phyloP scores from a whole-genome alignment of 345 rosid genomes.

The Aurinia saxatilis region DNA sequence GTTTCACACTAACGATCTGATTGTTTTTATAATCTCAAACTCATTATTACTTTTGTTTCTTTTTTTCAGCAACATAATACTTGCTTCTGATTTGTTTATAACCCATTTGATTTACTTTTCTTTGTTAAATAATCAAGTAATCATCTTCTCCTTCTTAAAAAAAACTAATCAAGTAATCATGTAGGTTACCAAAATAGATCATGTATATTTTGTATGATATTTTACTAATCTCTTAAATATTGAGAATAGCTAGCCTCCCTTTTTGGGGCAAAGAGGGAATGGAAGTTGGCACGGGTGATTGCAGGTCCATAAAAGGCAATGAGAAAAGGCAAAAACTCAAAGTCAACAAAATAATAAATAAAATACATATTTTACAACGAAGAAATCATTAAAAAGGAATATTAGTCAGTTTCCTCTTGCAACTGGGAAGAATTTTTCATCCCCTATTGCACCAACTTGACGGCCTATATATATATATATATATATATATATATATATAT shows the following conservation, averaged over 20 bases:
- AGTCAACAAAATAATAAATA: conserved; percentile 26
- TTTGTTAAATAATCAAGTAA: too few relatives aligned
- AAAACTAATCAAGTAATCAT: too few relatives aligned
- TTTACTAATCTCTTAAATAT: background rate
- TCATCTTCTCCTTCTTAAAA: too few relatives aligned
- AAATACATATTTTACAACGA: background rate
- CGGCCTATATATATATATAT: background rate
- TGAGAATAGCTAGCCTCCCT: conserved; percentile 10
- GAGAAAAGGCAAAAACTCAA: background rate
- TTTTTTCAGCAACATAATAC: too few relatives aligned
- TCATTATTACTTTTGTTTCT: too few relatives aligned
- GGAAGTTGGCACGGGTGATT: conserved; percentile 29
- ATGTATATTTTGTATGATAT: too few relatives aligned
- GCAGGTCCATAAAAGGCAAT: conserved; percentile 10
- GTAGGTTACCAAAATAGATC: too few relatives aligned
- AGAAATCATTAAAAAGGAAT: background rate
- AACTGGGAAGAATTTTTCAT: conserved; percentile 22
- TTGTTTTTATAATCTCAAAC: background rate
- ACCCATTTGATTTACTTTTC: too few relatives aligned
- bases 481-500: background rate
- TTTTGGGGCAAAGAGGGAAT: conserved; percentile 7
- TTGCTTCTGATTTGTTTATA: too few relatives aligned
- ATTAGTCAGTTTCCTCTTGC: conserved; percentile 17
- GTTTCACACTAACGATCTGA: background rate
- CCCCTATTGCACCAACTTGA: conserved; percentile 26